phyloP scores from a whole-genome alignment of 2,329 filamentous ascomycete genomes.

The Aspergillus arachidicola region DNA sequence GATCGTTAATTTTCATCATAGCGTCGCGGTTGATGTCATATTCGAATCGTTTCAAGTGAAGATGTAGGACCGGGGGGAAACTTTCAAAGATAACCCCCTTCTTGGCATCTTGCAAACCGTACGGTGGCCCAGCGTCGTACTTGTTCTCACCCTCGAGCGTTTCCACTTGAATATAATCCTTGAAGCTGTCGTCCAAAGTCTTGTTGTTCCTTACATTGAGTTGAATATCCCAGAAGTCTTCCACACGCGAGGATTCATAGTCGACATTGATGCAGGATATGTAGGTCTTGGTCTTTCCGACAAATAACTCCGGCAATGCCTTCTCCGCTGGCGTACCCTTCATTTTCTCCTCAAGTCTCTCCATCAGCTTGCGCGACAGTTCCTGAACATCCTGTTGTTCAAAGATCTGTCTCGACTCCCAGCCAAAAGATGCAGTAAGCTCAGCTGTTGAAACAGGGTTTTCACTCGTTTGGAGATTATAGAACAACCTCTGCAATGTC shows the following conservation, averaged over 20 bases:
- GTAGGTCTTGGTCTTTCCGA: conserved; percentile 98
- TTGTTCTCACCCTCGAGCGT: conserved; percentile 98
- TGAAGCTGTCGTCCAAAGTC: conserved; percentile 90
- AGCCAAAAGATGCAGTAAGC: conserved; percentile 94
- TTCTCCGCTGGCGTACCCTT: conserved; percentile 93
- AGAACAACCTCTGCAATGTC: conserved; percentile 90
- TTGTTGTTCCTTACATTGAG: conserved; percentile 95
- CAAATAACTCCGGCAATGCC: conserved; percentile 85
- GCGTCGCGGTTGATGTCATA: conserved; percentile 95
- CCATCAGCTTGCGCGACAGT: conserved; percentile 93
- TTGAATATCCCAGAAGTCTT: conserved; percentile 99
- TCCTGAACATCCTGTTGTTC: conserved; percentile 99
- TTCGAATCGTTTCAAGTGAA: conserved; percentile 96
- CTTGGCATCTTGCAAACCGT: conserved; percentile 92
- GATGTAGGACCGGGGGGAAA: conserved; percentile 89
- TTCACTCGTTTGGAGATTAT: conserved; percentile 85
- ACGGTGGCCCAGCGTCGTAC: conserved; percentile 87
- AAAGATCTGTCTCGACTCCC: conserved; percentile 97
- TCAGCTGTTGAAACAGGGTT: conserved; percentile 86
- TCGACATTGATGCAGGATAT: conserved; percentile 98
- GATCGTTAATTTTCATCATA: conserved; percentile 88
- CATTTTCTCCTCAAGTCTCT: conserved; percentile 96
- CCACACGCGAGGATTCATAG: conserved; percentile 91
- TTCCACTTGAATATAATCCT: conserved; percentile 94
- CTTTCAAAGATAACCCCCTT: conserved; percentile 97